phyloP scores from a whole-genome alignment of 768 basidiomycete genomes.

The Boletus huronensis region DNA sequence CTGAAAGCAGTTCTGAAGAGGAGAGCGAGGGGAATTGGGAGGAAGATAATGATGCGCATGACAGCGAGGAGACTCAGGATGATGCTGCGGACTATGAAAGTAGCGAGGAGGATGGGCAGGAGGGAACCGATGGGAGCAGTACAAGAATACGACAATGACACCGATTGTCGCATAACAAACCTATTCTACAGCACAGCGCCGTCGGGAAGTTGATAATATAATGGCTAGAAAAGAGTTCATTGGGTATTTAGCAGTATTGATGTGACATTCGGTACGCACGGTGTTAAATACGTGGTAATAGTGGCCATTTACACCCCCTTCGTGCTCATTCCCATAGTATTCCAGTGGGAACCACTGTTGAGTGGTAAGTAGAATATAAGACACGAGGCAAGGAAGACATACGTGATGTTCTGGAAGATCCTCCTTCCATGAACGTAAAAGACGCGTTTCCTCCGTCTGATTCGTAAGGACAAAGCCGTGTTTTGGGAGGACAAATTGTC shows the following conservation, averaged over 20 bases:
- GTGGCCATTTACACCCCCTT: constrained; percentile 65
- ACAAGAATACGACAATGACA: constrained; percentile 12
- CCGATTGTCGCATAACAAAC: not conserved
- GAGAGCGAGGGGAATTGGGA: constrained; percentile 34
- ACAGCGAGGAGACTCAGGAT: constrained; percentile 29
- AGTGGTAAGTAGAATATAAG: not conserved
- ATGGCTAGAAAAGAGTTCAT: constrained; percentile 33
- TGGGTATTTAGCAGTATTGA: not conserved
- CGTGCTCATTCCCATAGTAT: constrained; percentile 54
- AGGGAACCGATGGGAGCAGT: constrained; percentile 17
- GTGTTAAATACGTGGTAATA: constrained; percentile 76
- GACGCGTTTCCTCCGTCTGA: constrained; percentile 59
- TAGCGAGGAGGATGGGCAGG: constrained; percentile 17
- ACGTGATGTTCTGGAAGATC: constrained; percentile 64
- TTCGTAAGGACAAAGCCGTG: constrained; percentile 52
- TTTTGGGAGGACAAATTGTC: constrained; percentile 74
- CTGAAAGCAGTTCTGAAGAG: constrained; percentile 29
- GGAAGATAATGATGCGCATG: constrained; percentile 25
- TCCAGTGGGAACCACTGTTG: constrained; percentile 73
- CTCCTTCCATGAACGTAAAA: constrained; percentile 65
- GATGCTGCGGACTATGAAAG: constrained; percentile 22
- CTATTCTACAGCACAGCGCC: constrained; percentile 36
- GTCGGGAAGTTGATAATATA: constrained; percentile 52
- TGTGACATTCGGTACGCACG: constrained; percentile 38
- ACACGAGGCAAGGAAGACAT: constrained; percentile 21